Evolutionary conservation across 2,329 filamentous ascomycete species (phyloP).

Genomic region (Helotiales sp.): DNA sequence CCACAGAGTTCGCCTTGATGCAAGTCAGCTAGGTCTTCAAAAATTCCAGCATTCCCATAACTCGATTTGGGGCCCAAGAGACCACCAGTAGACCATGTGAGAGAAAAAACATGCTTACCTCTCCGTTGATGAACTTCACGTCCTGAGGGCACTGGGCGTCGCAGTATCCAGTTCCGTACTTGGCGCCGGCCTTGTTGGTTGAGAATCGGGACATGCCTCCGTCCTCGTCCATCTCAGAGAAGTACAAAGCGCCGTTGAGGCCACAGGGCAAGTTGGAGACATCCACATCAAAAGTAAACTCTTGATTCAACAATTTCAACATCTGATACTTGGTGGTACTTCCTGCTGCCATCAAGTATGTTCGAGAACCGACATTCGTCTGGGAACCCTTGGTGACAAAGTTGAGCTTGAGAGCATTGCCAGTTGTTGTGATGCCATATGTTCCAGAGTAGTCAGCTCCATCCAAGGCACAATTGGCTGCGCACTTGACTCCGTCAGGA

Average conservation of each 20-base stretch:
- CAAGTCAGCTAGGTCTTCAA: constrained; percentile 15
- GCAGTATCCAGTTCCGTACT: constrained; percentile 65
- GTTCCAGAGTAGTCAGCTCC: constrained; percentile 53
- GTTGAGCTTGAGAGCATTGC: constrained; percentile 53
- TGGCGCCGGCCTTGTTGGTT: constrained; percentile 57
- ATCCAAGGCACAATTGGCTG: constrained; percentile 52
- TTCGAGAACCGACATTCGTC: constrained; percentile 54
- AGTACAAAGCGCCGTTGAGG: constrained; percentile 71
- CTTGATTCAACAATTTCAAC: constrained; percentile 64
- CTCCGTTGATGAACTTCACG: constrained; percentile 54
- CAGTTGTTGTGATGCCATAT: constrained; percentile 56
- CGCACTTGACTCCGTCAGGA: constrained; percentile 45
- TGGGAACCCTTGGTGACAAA: constrained; percentile 53
- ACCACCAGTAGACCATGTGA: too few species aligned
- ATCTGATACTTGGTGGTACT: constrained; percentile 60
- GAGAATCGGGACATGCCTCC: constrained; percentile 55
- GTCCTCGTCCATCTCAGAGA: constrained; percentile 62
- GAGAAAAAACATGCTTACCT: constrained; percentile 36
- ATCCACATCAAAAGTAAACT: constrained; percentile 75
- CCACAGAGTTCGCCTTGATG: constrained; percentile 52
- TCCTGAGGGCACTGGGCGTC: constrained; percentile 58
- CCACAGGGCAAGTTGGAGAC: constrained; percentile 69
- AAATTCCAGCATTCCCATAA: too few species aligned
- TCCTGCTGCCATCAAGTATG: constrained; percentile 63
- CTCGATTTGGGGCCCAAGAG: too few species aligned